These are phyloP conservation scores for Pseudopyrenochaeta lycopersici DNA, from an alignment of 2,329 filamentous ascomycete genomes.

Conservation along the genomic window DNA sequence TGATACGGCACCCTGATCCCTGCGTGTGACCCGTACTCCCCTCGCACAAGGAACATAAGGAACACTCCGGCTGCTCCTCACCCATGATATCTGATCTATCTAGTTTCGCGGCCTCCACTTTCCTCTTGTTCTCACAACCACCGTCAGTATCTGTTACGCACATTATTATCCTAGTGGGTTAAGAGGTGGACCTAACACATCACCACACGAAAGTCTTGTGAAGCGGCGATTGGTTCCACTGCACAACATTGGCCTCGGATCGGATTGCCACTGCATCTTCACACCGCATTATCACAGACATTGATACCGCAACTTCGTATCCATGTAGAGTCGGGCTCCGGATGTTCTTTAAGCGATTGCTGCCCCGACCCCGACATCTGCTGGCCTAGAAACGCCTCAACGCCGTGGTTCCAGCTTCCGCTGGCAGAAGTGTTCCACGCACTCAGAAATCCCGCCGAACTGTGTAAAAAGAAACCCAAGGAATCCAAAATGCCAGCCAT, in stretches of 20 bases:
- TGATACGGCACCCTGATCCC: slow-evolving; percentile 40
- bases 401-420: slow-evolving; percentile 39
- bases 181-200: slow-evolving; percentile 34
- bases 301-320: slow-evolving; percentile 30
- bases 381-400: slow-evolving; percentile 26
- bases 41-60: slow-evolving; percentile 44
- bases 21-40: slow-evolving; percentile 41
- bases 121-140: slow-evolving; percentile 6
- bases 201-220: slow-evolving; percentile 29
- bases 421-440: slow-evolving; percentile 45
- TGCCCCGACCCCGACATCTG: slow-evolving; percentile 18
- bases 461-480: slow-evolving; percentile 12
- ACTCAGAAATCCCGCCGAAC: slow-evolving; percentile 16
- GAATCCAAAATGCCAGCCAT: slow-evolving; percentile 45
- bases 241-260: slow-evolving; percentile 28
- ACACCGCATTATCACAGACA: slow-evolving; percentile 44
- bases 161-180: slow-evolving; percentile 16
- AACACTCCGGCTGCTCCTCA: slow-evolving; percentile 38
- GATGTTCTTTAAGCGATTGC: slow-evolving; percentile 32
- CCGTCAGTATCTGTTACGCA: slow-evolving; percentile 16
- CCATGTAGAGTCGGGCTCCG: slow-evolving; percentile 43
- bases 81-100: slow-evolving; percentile 35
- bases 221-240: slow-evolving; percentile 32
- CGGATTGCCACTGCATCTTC: slow-evolving; percentile 34
- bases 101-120: slow-evolving; percentile 9